These are phyloP conservation scores for Dissophora globulifera DNA, from an alignment of 192 early-diverging fungal genomes.

Conservation along the genomic window DNA sequence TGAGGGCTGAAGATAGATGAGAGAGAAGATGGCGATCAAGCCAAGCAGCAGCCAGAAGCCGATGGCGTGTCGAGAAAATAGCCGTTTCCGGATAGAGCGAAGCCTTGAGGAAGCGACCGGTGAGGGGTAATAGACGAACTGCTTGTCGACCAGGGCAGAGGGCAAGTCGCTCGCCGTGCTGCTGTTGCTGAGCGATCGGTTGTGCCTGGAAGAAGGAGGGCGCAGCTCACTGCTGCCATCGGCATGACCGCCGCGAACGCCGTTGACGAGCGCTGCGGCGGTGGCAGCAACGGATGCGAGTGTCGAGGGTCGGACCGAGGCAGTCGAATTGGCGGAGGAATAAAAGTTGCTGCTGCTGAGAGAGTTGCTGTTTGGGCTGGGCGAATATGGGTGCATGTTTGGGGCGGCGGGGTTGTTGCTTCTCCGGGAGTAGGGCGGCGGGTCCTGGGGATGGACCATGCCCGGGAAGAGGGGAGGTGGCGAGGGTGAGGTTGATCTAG, in stretches of 20 bases:
- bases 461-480: slow-evolving; percentile 50
- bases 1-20: slow-evolving; percentile 34
- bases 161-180: slow-evolving; percentile 42
- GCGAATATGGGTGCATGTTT: slow-evolving; percentile 5
- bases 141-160: slow-evolving; percentile 50
- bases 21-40: slow-evolving; percentile 32
- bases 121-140: slow-evolving; percentile 41
- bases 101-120: slow-evolving; percentile 26
- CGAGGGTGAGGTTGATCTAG: slow-evolving; percentile 48
- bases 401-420: slow-evolving; percentile 24
- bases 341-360: slow-evolving; percentile 52
- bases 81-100: slow-evolving; percentile 34
- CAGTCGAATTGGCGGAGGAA: slow-evolving; percentile 21
- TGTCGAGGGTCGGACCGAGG: slow-evolving; percentile 38
- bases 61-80: slow-evolving; percentile 15
- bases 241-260: slow-evolving; percentile 6
- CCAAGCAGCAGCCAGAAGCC: slow-evolving; percentile 16
- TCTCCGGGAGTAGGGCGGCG: slow-evolving; percentile 47
- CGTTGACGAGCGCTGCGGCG: slow-evolving; percentile 33
- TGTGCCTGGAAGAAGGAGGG: slow-evolving; percentile 20
- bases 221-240: neutral
- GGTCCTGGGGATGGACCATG: slow-evolving; percentile 52
- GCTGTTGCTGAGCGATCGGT: slow-evolving; percentile 35
- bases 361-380: slow-evolving; percentile 33
- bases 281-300: slow-evolving; percentile 34